phyloP scores from a whole-genome alignment of 495 filamentous ascomycete species.

The Hamigera avellanea region DNA sequence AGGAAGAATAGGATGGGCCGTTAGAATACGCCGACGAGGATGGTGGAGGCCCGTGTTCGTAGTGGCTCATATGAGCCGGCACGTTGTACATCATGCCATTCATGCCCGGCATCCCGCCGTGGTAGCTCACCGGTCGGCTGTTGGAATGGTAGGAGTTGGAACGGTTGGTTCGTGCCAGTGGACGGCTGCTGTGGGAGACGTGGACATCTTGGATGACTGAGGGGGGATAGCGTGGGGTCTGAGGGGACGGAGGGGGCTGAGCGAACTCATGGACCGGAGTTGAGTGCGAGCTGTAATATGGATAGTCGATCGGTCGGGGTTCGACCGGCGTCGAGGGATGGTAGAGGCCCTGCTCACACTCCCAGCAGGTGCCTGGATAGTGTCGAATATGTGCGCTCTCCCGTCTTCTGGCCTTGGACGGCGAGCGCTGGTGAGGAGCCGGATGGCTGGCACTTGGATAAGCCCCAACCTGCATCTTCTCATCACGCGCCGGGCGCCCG shows the following conservation, averaged over 20 bases:
- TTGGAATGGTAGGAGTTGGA: constrained; percentile 24
- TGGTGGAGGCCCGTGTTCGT: constrained; percentile 27
- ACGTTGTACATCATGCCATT: constrained; percentile 20
- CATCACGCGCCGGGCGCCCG: constrained; percentile 18
- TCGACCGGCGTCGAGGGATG: constrained; percentile 23
- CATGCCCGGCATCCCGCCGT: constrained; percentile 25
- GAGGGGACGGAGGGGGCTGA: constrained; percentile 14
- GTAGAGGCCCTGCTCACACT: constrained; percentile 20
- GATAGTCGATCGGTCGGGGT: constrained; percentile 19
- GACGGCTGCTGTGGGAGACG: constrained; percentile 16
- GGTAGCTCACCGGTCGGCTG: constrained; percentile 32
- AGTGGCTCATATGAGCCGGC: constrained; percentile 8
- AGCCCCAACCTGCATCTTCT: constrained; percentile 28
- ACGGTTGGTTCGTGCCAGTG: constrained; percentile 15
- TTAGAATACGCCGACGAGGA: constrained; percentile 26
- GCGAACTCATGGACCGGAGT: constrained; percentile 20
- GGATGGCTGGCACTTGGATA: constrained; percentile 19
- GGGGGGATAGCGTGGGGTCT: constrained; percentile 14
- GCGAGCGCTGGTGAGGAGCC: constrained; percentile 19
- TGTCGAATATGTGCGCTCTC: constrained; percentile 14
- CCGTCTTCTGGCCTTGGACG: constrained; percentile 23
- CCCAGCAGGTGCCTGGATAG: constrained; percentile 19
- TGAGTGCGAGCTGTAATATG: constrained; percentile 14
- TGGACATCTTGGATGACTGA: constrained; percentile 17
- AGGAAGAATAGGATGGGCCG: constrained; percentile 15